Base-by-base conservation (phyloP, 1,139 yeast genomes). In the Protomyces lactucae-debilis region DNA sequence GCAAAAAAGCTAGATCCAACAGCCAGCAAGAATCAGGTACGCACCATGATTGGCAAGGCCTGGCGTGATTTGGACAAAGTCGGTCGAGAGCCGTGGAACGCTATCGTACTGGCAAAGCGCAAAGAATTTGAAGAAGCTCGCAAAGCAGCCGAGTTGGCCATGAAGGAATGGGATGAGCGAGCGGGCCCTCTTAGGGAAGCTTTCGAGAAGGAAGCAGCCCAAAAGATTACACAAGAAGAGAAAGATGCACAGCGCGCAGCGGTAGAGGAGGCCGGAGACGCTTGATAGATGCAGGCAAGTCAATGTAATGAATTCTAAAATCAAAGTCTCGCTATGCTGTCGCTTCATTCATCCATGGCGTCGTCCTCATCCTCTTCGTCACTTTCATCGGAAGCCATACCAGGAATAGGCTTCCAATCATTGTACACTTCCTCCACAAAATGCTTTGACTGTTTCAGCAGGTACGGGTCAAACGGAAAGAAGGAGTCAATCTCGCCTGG, bases 391-490 rank as follows among this genome's bases (percentile, higher is more conserved):
- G 84, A 88, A 66, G 85, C 87, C 55, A 86, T 90, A 14, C 75
- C 76, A 28, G 80, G 77, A 12, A 80, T 82, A 60, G 85, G 90
- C 55, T 83, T 85, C 99, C 99, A 93, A 71, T 91, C 95, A 36
- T 91, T 84, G 73, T 87, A 90, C 64, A 80, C 79, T 46, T 79
- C 82, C 37, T 79, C 77, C 67, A 86, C 76, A 48, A 85, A 78
- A 28, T 76, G 76, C 70, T 85, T 84, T 65, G 90, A 82, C 25
- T 76, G 76, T 55, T 86, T 88, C 68, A 93, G 80, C 60, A 88
- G 84, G 69, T 93, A 77, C 0, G 99, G 99, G 77, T 93, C 99
- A 74, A 89, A 93, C 12, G 99, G 99, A 76, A 93, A 93, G 74
- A 90, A 93, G n/a, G 67, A 54, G 9, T 66, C 66, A n/a, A 66